Evolutionary conservation across 371 early-diverging fungal species (phyloP).

Genomic region (Mortierella sp.): DNA sequence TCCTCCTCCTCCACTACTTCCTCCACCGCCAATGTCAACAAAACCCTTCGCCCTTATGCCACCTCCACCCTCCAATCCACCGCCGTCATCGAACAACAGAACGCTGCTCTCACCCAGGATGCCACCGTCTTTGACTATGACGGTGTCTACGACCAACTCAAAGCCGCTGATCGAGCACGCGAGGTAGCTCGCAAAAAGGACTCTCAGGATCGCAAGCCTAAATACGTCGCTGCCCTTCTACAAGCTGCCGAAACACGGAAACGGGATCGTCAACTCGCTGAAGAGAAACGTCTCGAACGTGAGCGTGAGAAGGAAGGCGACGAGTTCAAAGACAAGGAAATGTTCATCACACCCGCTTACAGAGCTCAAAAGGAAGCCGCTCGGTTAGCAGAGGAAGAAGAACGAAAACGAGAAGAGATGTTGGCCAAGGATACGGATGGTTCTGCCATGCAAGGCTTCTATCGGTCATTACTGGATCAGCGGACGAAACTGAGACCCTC

Average conservation of each 20-base stretch:
- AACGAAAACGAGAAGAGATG: slow-evolving; percentile 70
- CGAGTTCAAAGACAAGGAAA: slow-evolving; percentile 82
- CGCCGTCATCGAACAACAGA: slow-evolving; percentile 59
- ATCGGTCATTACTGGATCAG: slow-evolving; percentile 60
- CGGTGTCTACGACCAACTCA: slow-evolving; percentile 87
- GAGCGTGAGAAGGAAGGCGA: slow-evolving; percentile 81
- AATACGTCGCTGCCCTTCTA: slow-evolving; percentile 82
- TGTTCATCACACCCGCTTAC: slow-evolving; percentile 88
- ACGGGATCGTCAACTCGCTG: slow-evolving; percentile 81
- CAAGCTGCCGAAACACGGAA: slow-evolving; percentile 85
- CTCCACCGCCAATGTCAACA: slow-evolving; percentile 36
- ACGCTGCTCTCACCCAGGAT: slow-evolving; percentile 81
- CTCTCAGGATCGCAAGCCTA: slow-evolving; percentile 62
- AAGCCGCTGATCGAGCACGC: slow-evolving; percentile 65
- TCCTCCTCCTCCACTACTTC: slow-evolving; percentile 13
- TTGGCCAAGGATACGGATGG: slow-evolving; percentile 55
- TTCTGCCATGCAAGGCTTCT: slow-evolving; percentile 66
- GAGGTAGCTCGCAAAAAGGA: slow-evolving; percentile 46
- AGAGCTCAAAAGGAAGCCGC: slow-evolving; percentile 85
- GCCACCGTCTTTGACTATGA: slow-evolving; percentile 92
- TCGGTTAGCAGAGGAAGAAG: slow-evolving; percentile 83
- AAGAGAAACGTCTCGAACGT: slow-evolving; percentile 82
- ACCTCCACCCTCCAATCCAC: slow-evolving; percentile 42
- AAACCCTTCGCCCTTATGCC: slow-evolving; percentile 37
- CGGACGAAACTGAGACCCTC: slow-evolving; percentile 39